Conservation (phyloP, 2,329 filamentous ascomycete species). For the Colletotrichum somersetense region DNA sequence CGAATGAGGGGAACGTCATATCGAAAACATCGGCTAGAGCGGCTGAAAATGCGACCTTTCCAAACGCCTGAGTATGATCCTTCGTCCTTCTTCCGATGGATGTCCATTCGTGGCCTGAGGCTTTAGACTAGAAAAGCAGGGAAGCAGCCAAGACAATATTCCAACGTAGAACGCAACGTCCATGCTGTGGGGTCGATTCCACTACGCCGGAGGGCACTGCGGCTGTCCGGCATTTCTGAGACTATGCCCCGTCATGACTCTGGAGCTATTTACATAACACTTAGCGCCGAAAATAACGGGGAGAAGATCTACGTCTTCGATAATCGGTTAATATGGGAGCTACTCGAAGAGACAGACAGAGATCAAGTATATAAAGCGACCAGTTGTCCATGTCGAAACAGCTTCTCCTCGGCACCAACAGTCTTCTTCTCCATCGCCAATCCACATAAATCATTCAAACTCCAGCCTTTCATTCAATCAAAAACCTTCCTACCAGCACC, state of each 20-base stretch:
- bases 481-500: background rate
- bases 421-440: background rate
- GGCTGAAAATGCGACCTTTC: slow-evolving; percentile 7
- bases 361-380: slow-evolving; percentile 5
- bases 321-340: fast-evolving
- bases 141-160: slow-evolving; percentile 29
- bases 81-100: slow-evolving; percentile 9
- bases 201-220: background rate
- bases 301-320: background rate
- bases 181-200: background rate
- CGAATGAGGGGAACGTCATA: slow-evolving; percentile 23
- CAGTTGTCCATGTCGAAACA: background rate
- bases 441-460: background rate
- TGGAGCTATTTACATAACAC: background rate
- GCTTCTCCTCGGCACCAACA: background rate
- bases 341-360: background rate
- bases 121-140: background rate
- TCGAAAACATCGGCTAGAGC: background rate
- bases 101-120: slow-evolving; percentile 3
- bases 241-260: background rate
- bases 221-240: background rate
- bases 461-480: background rate
- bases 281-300: background rate
- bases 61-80: background rate
- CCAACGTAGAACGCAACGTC: background rate